phyloP scores from a whole-genome alignment of 495 filamentous ascomycete genomes.

The Aspergillus olivimuriae region DNA sequence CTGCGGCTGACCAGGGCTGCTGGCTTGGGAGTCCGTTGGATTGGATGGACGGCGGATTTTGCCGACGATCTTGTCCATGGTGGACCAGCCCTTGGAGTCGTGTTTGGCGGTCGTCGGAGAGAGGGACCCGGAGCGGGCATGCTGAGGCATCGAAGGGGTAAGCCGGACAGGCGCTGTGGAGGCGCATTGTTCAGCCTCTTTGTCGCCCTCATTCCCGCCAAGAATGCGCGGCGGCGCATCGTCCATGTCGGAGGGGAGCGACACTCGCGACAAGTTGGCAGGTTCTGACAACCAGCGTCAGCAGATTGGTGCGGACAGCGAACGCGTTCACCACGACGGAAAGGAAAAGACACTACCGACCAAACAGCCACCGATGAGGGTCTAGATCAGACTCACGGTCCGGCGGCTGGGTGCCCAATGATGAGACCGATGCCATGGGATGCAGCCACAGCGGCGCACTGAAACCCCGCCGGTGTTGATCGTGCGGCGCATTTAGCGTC shows the following conservation, averaged over 20 bases:
- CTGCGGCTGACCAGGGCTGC: slow-evolving; percentile 11
- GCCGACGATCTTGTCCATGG: slow-evolving; percentile 25
- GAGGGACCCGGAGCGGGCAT: too few relatives aligned
- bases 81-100: slow-evolving; percentile 10
- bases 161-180: background rate
- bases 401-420: slow-evolving; percentile 15
- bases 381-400: slow-evolving; percentile 9
- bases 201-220: slow-evolving; percentile 15
- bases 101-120: too few relatives aligned
- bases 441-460: slow-evolving; percentile 4
- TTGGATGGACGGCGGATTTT: slow-evolving; percentile 25
- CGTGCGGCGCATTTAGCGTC: background rate
- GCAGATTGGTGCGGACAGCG: background rate
- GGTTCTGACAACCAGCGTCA: background rate
- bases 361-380: slow-evolving; percentile 7
- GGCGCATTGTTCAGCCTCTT: background rate
- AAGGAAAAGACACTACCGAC: too few relatives aligned
- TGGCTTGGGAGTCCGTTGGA: slow-evolving; percentile 16
- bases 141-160: too few relatives aligned
- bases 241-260: slow-evolving; percentile 7
- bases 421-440: slow-evolving; percentile 14
- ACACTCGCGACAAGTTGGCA: slow-evolving; percentile 8
- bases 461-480: slow-evolving; percentile 1
- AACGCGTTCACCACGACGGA: too few relatives aligned
- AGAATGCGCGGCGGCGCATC: slow-evolving; percentile 13